These are phyloP conservation scores for Zygotorulaspora chibaensis DNA, from an alignment of 805 yeast species.

Conservation along the genomic window DNA sequence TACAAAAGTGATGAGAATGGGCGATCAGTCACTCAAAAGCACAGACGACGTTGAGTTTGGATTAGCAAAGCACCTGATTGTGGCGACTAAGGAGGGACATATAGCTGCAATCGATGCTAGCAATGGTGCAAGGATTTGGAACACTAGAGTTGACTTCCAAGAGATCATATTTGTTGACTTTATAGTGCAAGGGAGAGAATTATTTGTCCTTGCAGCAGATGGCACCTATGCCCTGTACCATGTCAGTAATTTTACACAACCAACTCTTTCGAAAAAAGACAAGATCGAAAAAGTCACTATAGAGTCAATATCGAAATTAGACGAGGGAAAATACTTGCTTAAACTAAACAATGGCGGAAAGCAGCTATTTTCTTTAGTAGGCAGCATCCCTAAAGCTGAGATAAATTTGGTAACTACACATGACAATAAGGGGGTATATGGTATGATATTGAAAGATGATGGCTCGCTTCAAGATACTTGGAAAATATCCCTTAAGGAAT, in stretches of 20 bases:
- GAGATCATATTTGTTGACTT: slow-evolving; percentile 26
- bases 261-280: slow-evolving; percentile 1
- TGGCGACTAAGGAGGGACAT: slow-evolving; percentile 39
- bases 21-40: slow-evolving; percentile 16
- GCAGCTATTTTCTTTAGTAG: slow-evolving; percentile 10
- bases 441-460: slow-evolving; percentile 25
- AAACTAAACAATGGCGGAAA: slow-evolving; percentile 14
- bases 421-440: slow-evolving; percentile 19
- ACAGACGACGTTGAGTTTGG: slow-evolving; percentile 41
- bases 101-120: slow-evolving; percentile 43
- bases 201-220: slow-evolving; percentile 26
- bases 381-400: slow-evolving; percentile 4
- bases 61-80: slow-evolving; percentile 40
- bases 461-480: slow-evolving; percentile 36
- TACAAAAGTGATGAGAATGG: slow-evolving; percentile 16
- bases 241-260: slow-evolving; percentile 7
- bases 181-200: slow-evolving; percentile 15
- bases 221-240: slow-evolving; percentile 28
- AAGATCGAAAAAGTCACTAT: neutral
- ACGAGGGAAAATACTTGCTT: neutral
- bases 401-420: slow-evolving; percentile 22
- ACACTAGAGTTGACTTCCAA: slow-evolving; percentile 20
- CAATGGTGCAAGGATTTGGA: slow-evolving; percentile 42
- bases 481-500: slow-evolving; percentile 30
- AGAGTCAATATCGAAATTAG: slow-evolving; percentile 4